Percentiles rank a stretch among this genome's conserved stretches.
Conservation (phyloP, 139 green algal species). For the Tetratostichococcus sp. region DNA sequence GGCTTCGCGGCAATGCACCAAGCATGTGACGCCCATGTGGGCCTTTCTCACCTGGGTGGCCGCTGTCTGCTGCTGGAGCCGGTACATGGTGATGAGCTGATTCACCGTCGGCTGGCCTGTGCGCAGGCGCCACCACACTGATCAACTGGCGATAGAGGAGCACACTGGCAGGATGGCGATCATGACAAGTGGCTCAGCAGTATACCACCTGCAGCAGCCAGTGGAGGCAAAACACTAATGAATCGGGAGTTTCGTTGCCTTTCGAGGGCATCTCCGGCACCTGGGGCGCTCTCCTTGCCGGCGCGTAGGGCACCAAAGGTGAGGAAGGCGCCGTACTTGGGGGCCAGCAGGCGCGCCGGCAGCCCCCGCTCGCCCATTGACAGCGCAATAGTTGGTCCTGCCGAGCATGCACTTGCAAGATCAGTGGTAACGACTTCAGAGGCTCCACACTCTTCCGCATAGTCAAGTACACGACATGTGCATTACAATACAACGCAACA, state of each 20-base stretch:
- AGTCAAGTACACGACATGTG: too few species aligned
- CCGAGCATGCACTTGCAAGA: background rate
- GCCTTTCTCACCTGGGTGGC: constrained; percentile 69
- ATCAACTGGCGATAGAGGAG: too few species aligned
- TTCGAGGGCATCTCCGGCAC: too few species aligned
- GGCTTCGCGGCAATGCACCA: too few species aligned
- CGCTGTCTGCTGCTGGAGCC: constrained; percentile 42
- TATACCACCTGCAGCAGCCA: too few species aligned
- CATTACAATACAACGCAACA: too few species aligned
- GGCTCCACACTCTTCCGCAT: too few species aligned
- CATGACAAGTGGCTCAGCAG: too few species aligned
- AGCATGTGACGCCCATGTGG: background rate
- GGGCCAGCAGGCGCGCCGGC: constrained; percentile 81
- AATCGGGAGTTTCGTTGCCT: too few species aligned
- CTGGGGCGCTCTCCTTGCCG: constrained; percentile 38
- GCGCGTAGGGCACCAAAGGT: constrained; percentile 89
- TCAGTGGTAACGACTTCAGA: too few species aligned
- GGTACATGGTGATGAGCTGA: constrained; percentile 57
- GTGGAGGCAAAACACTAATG: too few species aligned
- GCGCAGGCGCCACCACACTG: background rate
- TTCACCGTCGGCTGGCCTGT: constrained; percentile 41
- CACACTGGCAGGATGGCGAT: too few species aligned
- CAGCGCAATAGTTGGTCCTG: constrained; percentile 82
- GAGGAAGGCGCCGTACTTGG: constrained; percentile 91
- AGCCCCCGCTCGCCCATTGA: constrained; percentile 89